Percentiles rank a stretch among this genome's conserved stretches.
Evolutionary conservation across 139 green algal genomes (phyloP).

Genomic region (Chlamydomonas sphaeroides): DNA sequence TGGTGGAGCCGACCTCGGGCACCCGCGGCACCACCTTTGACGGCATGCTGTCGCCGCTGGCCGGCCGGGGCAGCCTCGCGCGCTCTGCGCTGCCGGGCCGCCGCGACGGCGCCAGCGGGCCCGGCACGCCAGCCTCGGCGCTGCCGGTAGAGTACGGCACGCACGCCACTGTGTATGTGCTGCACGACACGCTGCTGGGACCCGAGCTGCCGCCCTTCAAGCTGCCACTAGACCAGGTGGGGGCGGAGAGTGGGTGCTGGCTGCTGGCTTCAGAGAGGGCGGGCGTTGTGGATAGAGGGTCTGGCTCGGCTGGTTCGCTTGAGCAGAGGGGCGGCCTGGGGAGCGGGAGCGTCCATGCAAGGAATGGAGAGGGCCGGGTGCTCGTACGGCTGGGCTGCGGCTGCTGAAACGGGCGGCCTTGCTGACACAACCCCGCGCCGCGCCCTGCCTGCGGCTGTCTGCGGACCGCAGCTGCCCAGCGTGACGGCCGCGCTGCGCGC

Average conservation of each 20-base stretch:
- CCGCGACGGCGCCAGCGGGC: background rate
- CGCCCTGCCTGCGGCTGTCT: background rate
- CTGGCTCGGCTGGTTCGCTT: no score
- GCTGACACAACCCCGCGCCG: no score
- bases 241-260: no score
- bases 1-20: slow-evolving; percentile 18
- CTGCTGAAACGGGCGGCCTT: no score
- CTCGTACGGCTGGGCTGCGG: background rate
- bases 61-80: background rate
- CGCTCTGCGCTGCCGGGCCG: background rate
- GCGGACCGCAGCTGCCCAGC: slow-evolving; percentile 24
- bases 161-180: slow-evolving; percentile 32
- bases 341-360: no score
- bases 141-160: background rate
- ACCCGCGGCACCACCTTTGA: background rate
- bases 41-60: background rate
- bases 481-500: background rate
- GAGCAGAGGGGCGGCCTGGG: no score
- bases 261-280: no score
- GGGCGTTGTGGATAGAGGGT: no score
- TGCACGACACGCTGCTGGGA: slow-evolving; percentile 33
- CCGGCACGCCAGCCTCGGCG: no score
- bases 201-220: slow-evolving; percentile 32
- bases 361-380: no score
- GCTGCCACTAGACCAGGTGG: slow-evolving; percentile 21